Evolutionary conservation across 2,329 filamentous ascomycete genomes (phyloP), one percentile per base, ranked within the genome.

Genomic region (Hypoxylon sp.): DNA sequence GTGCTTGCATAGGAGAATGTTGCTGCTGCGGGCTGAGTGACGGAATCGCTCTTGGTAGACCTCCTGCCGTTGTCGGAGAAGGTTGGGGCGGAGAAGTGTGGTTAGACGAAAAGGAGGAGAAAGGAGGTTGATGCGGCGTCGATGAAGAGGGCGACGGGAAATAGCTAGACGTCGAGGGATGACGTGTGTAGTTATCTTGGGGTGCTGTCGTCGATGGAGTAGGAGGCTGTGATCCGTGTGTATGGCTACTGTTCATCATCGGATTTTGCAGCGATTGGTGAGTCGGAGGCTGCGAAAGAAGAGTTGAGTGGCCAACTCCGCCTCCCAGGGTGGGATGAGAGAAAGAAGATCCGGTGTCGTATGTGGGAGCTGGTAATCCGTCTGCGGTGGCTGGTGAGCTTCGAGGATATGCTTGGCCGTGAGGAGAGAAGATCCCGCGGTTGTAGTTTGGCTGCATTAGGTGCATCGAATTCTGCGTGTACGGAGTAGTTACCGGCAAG

Each of bases 311-410:
- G 44, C 76, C 75, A 39, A 77, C 76, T 33, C 81, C 79, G 17
- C 86, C 84, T 59, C 87, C 86, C 10, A 86, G 84, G 76, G 90
- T 85, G 17, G 87, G 82, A 71, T 87, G 86, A 67, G 89, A 85
- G 77, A 91, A 93, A 35, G 90, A 87, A 67, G 91, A 85, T 71
- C 90, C 88, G 68, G 88, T 83, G 70, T 92, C 90, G 80, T 91
- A 93, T 5, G 90, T 86, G 66, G 91, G 88, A 60, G 88, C 84
- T 67, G 91, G 87, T 60, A 94, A 83, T 53, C 85, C 85, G 76
- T 93, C 84, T 29, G 84, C 83, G 6, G 87, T 90, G 55, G 89
- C 89, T 72, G 86, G 85, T 46, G 86, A 82, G 72, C 82, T 84
- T 72, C 83, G 81, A 70, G 85, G 81, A 71, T 84, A 86, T 68